Conservation (phyloP, 768 basidiomycete genomes). For the Tulasnella sp. region DNA sequence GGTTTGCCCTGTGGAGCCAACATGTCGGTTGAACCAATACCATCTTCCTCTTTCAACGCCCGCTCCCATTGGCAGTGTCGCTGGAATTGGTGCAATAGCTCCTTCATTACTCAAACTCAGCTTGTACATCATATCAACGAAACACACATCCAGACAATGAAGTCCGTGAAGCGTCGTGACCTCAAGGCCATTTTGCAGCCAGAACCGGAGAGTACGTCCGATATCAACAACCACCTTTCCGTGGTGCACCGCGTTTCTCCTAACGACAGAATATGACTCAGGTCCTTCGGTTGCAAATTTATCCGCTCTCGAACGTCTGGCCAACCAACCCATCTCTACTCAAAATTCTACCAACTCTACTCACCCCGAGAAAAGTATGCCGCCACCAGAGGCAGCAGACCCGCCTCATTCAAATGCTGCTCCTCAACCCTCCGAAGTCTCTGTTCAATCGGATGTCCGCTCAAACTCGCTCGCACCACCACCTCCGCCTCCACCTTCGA, state of each 20-base stretch:
- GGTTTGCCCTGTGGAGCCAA: not conserved
- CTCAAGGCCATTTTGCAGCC: not conserved
- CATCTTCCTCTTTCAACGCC: not conserved
- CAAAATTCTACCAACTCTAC: not conserved
- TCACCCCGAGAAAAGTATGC: not conserved
- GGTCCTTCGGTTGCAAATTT: not conserved
- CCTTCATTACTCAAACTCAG: constrained; percentile 18
- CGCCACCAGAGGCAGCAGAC: not conserved
- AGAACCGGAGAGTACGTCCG: not conserved
- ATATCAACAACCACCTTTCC: not conserved
- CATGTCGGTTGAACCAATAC: not conserved
- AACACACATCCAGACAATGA: not conserved
- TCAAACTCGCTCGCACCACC: not conserved
- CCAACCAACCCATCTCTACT: not conserved
- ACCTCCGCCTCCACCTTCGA: not conserved
- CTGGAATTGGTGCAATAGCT: constrained; percentile 16
- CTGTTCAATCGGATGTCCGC: not conserved
- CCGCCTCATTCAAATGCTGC: not conserved
- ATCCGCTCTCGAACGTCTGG: not conserved
- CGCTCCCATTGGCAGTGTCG: constrained; percentile 16
- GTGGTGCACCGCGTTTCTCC: not conserved
- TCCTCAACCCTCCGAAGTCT: not conserved
- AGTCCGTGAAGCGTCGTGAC: constrained; percentile 17
- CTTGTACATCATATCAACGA: constrained; percentile 10
- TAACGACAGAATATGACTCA: not conserved